Base-by-base conservation (phyloP, 2,329 filamentous ascomycete genomes). In the Myrmaecium sp. region DNA sequence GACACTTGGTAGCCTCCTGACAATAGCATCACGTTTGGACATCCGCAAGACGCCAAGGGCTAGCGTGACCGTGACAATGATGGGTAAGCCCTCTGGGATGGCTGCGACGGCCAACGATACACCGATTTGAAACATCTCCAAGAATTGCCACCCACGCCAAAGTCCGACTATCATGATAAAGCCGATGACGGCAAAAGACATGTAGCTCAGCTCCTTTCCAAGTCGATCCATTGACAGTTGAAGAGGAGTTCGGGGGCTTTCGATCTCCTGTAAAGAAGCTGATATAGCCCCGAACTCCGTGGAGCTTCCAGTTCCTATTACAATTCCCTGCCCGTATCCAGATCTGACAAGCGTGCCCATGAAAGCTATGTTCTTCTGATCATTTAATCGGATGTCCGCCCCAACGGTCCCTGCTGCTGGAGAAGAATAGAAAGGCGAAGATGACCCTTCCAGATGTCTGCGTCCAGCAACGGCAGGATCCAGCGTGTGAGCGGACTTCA, bases 241-340 rank as follows among this genome's bases (percentile, higher is more conserved):
- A 16, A 98, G 62, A 6, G 89, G 89, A 3, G 89, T 98, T 22
- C 89, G 69, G 0, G 89, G 89, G 43, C 83, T 93, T 51, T 95
- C 89, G 15, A 93, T 98, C 34, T 89, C 81, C 25, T 86, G 83
- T 14, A 98, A 68, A 28, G 84, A 94, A 10, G 84, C 78, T 12
- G 86, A 92, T 40, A 98, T 98, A 26, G 82, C 86, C 21, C 89
- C 89, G 52, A 98, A 95, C 42, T 95, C 83, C 0, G 91, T 98
- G 32, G 80, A 72, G 17, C 79, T 78, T 29, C 91, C 91, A 5
- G 89, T 98, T 6, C 84, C 83, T 48, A 94, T 91, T n/a, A 98
- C 89, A 37, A 98, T 75, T 22, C 89, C 89, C 49, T 93, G 84
- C 0, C 89, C 89, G 43, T 98, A 77, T 7, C 89, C 89, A 18